Evolutionary conservation across 2,329 filamentous ascomycete genomes (phyloP).

Genomic region (Aspergillus pseudoviridinutans): DNA sequence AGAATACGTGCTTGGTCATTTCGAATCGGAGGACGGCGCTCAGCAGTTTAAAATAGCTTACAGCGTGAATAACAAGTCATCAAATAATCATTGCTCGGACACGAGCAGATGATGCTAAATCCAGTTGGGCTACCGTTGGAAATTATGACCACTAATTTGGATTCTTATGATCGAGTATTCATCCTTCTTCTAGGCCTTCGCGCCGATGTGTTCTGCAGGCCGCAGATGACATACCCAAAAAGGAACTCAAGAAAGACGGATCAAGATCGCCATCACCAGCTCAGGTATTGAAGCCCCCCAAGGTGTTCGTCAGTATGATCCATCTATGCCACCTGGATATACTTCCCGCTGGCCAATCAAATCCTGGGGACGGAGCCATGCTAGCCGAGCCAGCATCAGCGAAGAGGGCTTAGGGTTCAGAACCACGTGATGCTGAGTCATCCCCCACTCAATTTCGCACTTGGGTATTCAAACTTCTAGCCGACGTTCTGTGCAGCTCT

Average conservation of each 20-base stretch:
- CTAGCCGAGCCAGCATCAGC: constrained; percentile 17
- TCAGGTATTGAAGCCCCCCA: neutral
- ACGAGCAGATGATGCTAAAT: constrained; percentile 14
- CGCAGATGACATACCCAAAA: neutral
- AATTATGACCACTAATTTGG: neutral
- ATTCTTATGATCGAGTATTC: neutral
- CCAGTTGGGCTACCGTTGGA: neutral
- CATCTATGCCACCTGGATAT: constrained; percentile 2
- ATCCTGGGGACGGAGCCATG: neutral
- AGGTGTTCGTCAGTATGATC: neutral
- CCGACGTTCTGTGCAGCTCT: constrained; percentile 23
- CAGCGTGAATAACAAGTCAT: constrained; percentile 21
- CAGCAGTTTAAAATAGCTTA: constrained; percentile 27
- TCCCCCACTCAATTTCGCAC: constrained; percentile 39
- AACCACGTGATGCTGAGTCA: constrained; percentile 24
- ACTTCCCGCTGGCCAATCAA: constrained; percentile 8
- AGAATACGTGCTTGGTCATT: constrained; percentile 31
- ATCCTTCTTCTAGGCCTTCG: no score
- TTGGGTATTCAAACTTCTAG: constrained; percentile 23
- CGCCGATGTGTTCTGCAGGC: no score
- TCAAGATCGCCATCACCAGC: neutral
- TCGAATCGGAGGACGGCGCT: constrained; percentile 19
- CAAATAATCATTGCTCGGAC: constrained; percentile 14
- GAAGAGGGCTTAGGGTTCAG: constrained; percentile 32
- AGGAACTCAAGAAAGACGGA: neutral